Conservation (phyloP, 1,139 yeast genomes). For the Schizosaccharomyces versatilis region DNA sequence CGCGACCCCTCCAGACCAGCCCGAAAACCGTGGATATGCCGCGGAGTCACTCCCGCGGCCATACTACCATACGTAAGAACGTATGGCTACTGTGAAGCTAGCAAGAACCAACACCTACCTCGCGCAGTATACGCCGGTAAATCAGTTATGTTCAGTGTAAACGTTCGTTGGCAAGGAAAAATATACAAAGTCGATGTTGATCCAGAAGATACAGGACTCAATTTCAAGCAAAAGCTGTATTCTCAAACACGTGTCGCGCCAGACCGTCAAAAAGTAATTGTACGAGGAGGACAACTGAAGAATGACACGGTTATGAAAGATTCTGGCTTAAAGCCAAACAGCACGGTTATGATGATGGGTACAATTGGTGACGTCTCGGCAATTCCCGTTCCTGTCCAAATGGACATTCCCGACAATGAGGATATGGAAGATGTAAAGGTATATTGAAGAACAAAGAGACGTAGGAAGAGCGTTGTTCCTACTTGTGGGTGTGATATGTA, state of each 20-base stretch:
- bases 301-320: slow-evolving; percentile 6
- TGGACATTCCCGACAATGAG: neutral
- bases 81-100: too few species aligned
- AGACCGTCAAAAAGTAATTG: slow-evolving; percentile 69
- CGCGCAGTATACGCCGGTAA: too few species aligned
- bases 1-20: too few species aligned
- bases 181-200: slow-evolving; percentile 45
- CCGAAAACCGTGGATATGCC: too few species aligned
- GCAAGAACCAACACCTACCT: too few species aligned
- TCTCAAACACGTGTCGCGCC: slow-evolving; percentile 61
- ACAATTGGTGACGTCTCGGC: slow-evolving; percentile 52
- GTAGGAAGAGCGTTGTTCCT: neutral
- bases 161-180: slow-evolving; percentile 37
- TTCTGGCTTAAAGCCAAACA: slow-evolving; percentile 38
- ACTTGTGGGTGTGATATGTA: too few species aligned
- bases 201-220: slow-evolving; percentile 30
- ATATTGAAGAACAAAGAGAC: neutral
- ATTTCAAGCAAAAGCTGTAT: slow-evolving; percentile 48
- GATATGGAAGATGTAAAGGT: slow-evolving; percentile 1
- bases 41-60: too few species aligned
- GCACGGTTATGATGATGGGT: slow-evolving; percentile 72
- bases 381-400: neutral
- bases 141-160: neutral
- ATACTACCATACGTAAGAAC: too few species aligned
- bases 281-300: slow-evolving; percentile 23